A percentile compares a stretch with the other conserved stretches of the same genome.
These are phyloP conservation scores for Neopestalotiopsis clavispora DNA, from an alignment of 2,329 filamentous ascomycete genomes.

Conservation along the genomic window DNA sequence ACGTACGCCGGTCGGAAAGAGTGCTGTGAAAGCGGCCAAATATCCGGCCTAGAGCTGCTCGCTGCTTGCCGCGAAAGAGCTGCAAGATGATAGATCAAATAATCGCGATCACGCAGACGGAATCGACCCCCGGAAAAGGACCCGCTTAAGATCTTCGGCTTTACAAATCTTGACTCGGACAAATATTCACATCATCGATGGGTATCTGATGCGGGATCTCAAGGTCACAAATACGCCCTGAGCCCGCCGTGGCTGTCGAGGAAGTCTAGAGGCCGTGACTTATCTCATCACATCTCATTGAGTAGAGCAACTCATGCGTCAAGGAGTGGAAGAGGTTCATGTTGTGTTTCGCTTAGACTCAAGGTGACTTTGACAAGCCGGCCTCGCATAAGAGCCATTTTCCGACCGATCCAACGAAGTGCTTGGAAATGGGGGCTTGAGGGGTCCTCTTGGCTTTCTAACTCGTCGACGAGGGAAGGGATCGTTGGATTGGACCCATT, in stretches of 20 bases:
- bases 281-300: not conserved
- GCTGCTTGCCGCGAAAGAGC: not conserved
- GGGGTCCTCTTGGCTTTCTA: not conserved
- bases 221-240: not conserved
- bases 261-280: not conserved
- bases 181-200: not conserved
- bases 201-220: not conserved
- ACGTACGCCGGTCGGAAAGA: not conserved
- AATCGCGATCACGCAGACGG: slow-evolving; percentile 4
- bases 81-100: slow-evolving; percentile 15
- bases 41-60: not conserved
- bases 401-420: not conserved
- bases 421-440: not conserved
- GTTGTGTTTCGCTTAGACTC: slow-evolving; percentile 2
- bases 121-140: not conserved
- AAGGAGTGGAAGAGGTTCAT: not conserved
- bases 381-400: not conserved
- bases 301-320: not conserved
- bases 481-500: not conserved
- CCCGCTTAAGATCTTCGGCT: slow-evolving; percentile 4
- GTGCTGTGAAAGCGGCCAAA: not conserved
- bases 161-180: not conserved
- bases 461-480: not conserved
- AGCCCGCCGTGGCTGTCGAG: not conserved
- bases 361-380: not conserved